Evolutionary conservation across 305 asterid species (phyloP).

Genomic region (Ilex paraguariensis): DNA sequence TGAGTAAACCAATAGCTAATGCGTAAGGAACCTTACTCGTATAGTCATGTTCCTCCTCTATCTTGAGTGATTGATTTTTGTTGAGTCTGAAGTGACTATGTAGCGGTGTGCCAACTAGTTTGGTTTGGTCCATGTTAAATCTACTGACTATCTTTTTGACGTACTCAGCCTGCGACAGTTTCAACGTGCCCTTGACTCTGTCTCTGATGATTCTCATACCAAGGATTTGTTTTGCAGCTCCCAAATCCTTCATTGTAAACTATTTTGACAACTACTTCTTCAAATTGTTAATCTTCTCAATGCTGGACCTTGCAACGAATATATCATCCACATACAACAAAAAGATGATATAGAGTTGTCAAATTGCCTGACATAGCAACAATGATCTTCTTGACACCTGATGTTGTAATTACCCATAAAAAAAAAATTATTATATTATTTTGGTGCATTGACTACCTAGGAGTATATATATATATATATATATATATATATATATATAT

Average conservation of each 20-base stretch:
- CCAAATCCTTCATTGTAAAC: conserved; percentile 1
- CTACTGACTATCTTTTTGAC: neutral
- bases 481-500: too few species aligned
- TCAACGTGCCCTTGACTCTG: neutral
- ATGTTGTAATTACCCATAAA: too few species aligned
- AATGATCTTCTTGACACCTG: neutral
- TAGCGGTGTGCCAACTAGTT: neutral
- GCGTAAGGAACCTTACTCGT: neutral
- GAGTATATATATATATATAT: too few species aligned
- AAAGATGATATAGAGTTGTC: neutral
- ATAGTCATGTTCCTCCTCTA: neutral
- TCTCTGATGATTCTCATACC: neutral
- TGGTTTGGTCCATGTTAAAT: conserved; percentile 4
- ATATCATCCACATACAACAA: neutral
- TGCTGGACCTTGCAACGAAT: neutral
- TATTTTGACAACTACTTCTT: neutral
- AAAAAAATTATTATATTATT: too few species aligned
- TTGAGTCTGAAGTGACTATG: neutral
- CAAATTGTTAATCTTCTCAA: neutral
- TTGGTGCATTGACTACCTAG: too few species aligned
- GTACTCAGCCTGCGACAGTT: neutral
- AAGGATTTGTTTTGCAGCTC: neutral
- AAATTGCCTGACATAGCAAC: neutral
- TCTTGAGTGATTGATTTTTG: neutral
- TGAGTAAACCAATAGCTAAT: neutral